Base-by-base conservation (phyloP, 139 green algal species). In the Micromonas pusilla region DNA sequence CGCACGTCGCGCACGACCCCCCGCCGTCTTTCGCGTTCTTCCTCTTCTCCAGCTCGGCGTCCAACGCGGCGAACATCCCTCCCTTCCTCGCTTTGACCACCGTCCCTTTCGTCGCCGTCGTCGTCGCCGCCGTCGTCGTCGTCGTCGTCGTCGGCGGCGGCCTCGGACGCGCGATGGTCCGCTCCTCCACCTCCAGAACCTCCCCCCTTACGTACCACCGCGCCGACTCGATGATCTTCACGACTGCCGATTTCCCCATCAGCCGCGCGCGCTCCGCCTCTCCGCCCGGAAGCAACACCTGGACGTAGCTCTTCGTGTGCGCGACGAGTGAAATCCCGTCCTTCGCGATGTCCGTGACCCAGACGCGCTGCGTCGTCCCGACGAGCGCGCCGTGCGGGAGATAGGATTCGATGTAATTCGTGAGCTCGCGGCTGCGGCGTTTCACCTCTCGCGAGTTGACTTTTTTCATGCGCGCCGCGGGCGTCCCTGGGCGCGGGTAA, bases 401-500 rank as follows among this genome's bases (percentile, higher is more conserved):
- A 80, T 91, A 96, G 20, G 79, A 80, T 37, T 96, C 91, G 19
- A 94, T 87, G 71, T 89, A 68, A 28, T 81, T 73, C 0, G 89
- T 91, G 13, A 96, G 66, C 75, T 86, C 72, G n/a, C 91, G 76
- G 37, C 78, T 92, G 38, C 91, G 84, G 52, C 53, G 16, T 77
- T 85, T 85, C 33, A 87, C 78, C 23, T 36, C 64, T 64, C 83
- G 63, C 3, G 86, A 85, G 3, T 81, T 73, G 19, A 93, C 88
- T 28, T 83, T 83, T 65, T 91, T 90, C 93, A 97, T 97, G 62
- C 91, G 84, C 25, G 92, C 93, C 0, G 93, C 93, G 0, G 93
- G 92, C 0, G 93, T 97, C 68, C 93, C 90, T 57, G 85, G 85
- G 5, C 85, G 79, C 0, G 91, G 85, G 82, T 97, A 97, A 86